Conservation (phyloP, 768 basidiomycete genomes). For the Suillus sp. region DNA sequence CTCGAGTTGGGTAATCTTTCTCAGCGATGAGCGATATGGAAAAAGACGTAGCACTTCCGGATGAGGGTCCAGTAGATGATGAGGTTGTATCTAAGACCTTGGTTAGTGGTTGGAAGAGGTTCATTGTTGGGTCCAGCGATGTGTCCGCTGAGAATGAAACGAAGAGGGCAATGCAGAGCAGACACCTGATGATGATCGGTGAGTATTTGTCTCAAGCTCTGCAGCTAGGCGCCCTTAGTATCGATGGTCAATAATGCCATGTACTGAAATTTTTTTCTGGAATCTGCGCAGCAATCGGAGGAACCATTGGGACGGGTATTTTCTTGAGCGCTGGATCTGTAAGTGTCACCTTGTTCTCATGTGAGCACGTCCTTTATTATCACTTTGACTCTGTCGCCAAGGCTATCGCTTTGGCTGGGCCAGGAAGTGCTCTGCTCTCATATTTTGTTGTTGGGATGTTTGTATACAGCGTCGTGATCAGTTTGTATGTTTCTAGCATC, state of each 20-base stretch:
- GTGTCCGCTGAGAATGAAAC: constrained; percentile 28
- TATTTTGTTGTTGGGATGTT: constrained; percentile 62
- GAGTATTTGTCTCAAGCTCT: constrained; percentile 11
- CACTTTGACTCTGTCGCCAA: constrained; percentile 17
- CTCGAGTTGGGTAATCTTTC: background rate
- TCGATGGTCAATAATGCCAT: background rate
- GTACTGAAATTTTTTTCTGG: background rate
- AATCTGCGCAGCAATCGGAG: constrained; percentile 48
- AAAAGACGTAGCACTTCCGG: constrained; percentile 3
- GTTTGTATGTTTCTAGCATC: constrained; percentile 40
- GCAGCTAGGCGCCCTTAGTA: background rate
- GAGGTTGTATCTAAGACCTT: background rate
- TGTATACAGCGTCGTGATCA: constrained; percentile 61
- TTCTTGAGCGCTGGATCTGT: constrained; percentile 62
- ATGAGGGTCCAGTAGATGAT: background rate
- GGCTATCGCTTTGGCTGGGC: constrained; percentile 59
- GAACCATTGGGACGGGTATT: constrained; percentile 62
- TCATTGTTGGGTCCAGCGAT: constrained; percentile 19
- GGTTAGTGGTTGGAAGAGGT: constrained; percentile 24
- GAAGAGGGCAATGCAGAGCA: constrained; percentile 42
- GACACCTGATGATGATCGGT: constrained; percentile 48
- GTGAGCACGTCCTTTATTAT: background rate
- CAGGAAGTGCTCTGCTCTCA: constrained; percentile 61
- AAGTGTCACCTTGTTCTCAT: constrained; percentile 17
- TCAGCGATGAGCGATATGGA: background rate